Percentiles rank a stretch among this genome's conserved stretches.
Evolutionary conservation across 2,329 filamentous ascomycete genomes (phyloP).

Genomic region (Penicillium sp.): DNA sequence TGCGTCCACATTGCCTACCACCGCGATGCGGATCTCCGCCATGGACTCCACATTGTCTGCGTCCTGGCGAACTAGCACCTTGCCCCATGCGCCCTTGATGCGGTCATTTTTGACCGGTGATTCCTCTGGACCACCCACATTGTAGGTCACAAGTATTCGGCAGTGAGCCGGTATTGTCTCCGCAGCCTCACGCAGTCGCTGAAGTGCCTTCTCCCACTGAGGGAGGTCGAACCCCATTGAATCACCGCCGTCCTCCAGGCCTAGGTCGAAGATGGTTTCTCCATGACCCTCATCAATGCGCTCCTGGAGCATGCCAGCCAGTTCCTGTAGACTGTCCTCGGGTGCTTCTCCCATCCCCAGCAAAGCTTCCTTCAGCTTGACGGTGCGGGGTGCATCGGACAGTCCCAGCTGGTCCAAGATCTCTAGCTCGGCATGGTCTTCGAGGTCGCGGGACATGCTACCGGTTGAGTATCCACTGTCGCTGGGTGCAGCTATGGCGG

Average conservation of each 20-base stretch:
- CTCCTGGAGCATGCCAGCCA: constrained; percentile 64
- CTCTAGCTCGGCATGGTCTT: constrained; percentile 84
- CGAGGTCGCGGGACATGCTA: constrained; percentile 38
- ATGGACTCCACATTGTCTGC: constrained; percentile 77
- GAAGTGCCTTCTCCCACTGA: constrained; percentile 72
- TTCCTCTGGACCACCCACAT: constrained; percentile 76
- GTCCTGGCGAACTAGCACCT: constrained; percentile 74
- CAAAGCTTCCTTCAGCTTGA: constrained; percentile 73
- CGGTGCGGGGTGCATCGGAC: constrained; percentile 62
- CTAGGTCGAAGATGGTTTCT: constrained; percentile 87
- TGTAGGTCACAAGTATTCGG: constrained; percentile 81
- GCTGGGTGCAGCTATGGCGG: constrained; percentile 38
- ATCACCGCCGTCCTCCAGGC: constrained; percentile 85
- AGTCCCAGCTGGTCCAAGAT: constrained; percentile 77
- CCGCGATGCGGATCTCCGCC: constrained; percentile 92
- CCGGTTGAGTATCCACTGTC: constrained; percentile 43
- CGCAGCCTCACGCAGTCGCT: constrained; percentile 64
- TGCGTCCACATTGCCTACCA: constrained; percentile 96
- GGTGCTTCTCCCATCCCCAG: constrained; percentile 54
- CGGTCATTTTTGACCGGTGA: constrained; percentile 63
- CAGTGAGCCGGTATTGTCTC: constrained; percentile 68
- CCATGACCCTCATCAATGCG: constrained; percentile 80
- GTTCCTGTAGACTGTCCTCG: constrained; percentile 59
- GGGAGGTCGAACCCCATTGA: constrained; percentile 71
- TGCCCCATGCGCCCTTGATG: constrained; percentile 75